Percentiles rank a stretch among this genome's conserved stretches.
phyloP scores from a whole-genome alignment of 1,284 basidiomycete species.

The Irpex sp. region DNA sequence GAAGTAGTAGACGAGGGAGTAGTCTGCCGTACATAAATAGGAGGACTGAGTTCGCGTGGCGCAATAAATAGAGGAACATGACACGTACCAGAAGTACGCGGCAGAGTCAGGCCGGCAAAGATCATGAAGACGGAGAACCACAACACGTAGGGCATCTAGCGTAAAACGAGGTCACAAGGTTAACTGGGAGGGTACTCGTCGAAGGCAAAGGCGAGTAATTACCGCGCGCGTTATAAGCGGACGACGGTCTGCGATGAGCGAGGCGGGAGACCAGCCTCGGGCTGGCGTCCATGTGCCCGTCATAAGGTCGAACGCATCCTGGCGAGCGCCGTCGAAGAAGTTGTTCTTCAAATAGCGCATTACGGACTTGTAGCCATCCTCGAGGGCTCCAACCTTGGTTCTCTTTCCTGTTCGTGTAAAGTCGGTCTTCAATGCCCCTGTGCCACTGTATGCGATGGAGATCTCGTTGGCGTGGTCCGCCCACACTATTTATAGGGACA shows the following conservation, averaged over 20 bases:
- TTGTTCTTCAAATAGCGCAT: slow-evolving; percentile 96
- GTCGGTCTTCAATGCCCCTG: slow-evolving; percentile 95
- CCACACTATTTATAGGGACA: slow-evolving; percentile 68
- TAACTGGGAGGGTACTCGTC: neutral
- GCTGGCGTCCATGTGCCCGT: slow-evolving; percentile 88
- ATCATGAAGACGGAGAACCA: slow-evolving; percentile 87
- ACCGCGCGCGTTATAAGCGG: slow-evolving; percentile 82
- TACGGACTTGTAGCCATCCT: slow-evolving; percentile 87
- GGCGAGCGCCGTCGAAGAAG: slow-evolving; percentile 93
- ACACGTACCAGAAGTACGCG: slow-evolving; percentile 75
- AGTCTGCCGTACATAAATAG: slow-evolving; percentile 42
- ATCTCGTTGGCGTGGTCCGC: slow-evolving; percentile 95
- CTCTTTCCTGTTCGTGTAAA: slow-evolving; percentile 94
- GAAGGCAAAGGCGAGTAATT: slow-evolving; percentile 28
- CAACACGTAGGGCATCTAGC: slow-evolving; percentile 81
- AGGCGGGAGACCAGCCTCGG: slow-evolving; percentile 55
- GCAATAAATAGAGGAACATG: slow-evolving; percentile 34
- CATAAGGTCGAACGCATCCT: slow-evolving; percentile 93
- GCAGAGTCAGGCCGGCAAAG: slow-evolving; percentile 78
- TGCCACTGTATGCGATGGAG: slow-evolving; percentile 90
- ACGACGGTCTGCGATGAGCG: slow-evolving; percentile 74
- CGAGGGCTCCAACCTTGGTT: slow-evolving; percentile 73
- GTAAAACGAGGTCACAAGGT: neutral
- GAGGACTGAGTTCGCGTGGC: slow-evolving; percentile 34
- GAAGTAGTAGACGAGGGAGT: slow-evolving; percentile 80